These are phyloP conservation scores for Castanea mollissima DNA, from an alignment of 306 rosid genomes.

Conservation along the genomic window DNA sequence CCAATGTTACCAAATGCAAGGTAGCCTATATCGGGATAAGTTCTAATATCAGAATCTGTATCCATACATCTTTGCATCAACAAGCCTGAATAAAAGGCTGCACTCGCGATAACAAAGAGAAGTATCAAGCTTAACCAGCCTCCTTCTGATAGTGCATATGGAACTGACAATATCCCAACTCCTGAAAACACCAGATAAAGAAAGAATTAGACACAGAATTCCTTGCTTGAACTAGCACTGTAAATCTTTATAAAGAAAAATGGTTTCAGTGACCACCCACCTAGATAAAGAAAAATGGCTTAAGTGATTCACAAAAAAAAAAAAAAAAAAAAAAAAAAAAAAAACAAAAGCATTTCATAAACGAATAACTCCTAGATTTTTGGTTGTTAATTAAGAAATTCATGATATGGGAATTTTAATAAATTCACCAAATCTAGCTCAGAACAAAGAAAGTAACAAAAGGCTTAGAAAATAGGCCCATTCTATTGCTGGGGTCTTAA, in stretches of 20 bases:
- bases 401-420: no score
- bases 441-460: no score
- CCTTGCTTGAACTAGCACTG: no score
- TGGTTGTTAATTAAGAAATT: no score
- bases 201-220: not conserved
- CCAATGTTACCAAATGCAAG: conserved; percentile 74
- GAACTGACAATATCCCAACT: conserved; percentile 77
- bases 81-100: conserved; percentile 58
- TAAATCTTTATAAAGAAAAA: not conserved
- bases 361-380: no score
- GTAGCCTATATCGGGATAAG: conserved; percentile 74
- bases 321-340: no score
- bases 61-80: conserved; percentile 80
- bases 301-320: no score
- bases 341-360: no score
- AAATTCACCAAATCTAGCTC: no score
- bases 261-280: not conserved
- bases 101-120: conserved; percentile 43
- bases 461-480: no score
- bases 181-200: conserved; percentile 38
- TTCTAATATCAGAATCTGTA: conserved; percentile 42
- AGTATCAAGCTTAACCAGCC: conserved; percentile 76
- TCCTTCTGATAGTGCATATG: conserved; percentile 79
- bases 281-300: no score
- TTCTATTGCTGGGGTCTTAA: no score